A percentile compares a stretch with the other conserved stretches of the same genome.
Evolutionary conservation across 2,329 filamentous ascomycete species (phyloP).

Genomic region (Claviceps humidiphila): DNA sequence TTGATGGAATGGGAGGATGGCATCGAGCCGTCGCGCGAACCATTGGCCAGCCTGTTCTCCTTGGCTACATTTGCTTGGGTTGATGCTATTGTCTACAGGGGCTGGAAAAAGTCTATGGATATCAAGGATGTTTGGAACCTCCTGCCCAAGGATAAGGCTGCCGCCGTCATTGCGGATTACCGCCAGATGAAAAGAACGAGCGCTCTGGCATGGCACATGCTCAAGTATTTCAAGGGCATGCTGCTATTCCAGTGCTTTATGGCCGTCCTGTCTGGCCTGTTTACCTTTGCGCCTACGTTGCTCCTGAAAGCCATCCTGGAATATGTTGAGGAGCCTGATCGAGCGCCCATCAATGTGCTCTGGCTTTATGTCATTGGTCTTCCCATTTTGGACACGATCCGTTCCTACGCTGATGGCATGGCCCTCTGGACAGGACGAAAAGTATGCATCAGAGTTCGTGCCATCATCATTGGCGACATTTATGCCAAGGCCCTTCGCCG

Average conservation of each 20-base stretch:
- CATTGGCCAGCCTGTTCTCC: constrained; percentile 77
- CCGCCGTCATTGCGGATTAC: constrained; percentile 66
- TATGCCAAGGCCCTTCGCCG: constrained; percentile 90
- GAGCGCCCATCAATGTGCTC: constrained; percentile 69
- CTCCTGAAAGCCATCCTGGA: constrained; percentile 83
- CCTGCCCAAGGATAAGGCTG: constrained; percentile 75
- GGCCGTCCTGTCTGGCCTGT: constrained; percentile 65
- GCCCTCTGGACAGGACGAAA: constrained; percentile 88
- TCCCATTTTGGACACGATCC: constrained; percentile 67
- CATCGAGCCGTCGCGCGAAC: constrained; percentile 76
- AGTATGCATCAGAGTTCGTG: constrained; percentile 82
- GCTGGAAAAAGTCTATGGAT: constrained; percentile 74
- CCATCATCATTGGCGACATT: constrained; percentile 93
- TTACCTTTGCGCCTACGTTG: constrained; percentile 85
- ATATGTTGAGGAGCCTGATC: constrained; percentile 74
- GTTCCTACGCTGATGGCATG: constrained; percentile 72
- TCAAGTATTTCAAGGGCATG: constrained; percentile 69
- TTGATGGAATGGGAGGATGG: constrained; percentile 79
- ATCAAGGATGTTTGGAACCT: constrained; percentile 87
- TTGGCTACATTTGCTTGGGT: constrained; percentile 83
- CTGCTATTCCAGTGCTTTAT: constrained; percentile 67
- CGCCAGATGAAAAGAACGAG: constrained; percentile 74
- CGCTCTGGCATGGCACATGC: constrained; percentile 63
- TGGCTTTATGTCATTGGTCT: constrained; percentile 94
- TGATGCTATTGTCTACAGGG: constrained; percentile 75